Evolutionary conservation across 176 grass and related monocot genomes (phyloP), one percentile per base, ranked within the genome.

Genomic region (Aechmea fasciata): DNA sequence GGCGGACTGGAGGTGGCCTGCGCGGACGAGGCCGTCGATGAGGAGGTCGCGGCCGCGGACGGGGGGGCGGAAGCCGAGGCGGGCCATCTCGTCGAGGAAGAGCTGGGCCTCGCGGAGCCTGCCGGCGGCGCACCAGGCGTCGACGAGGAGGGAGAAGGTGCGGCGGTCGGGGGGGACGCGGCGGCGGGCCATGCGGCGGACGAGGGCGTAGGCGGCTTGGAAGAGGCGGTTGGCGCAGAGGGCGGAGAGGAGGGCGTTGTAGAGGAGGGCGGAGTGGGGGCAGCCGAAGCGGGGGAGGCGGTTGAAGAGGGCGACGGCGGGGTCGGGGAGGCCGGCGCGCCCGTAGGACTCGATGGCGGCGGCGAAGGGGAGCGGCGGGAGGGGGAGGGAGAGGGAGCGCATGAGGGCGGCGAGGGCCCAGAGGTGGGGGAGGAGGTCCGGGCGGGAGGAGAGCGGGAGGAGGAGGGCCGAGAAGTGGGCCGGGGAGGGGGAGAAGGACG

Each of bases 21-120:
- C 94, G 25, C 87, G 74, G 61, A 97, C 84, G 8, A 97, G 89
- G 55, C 89, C 94, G 28, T 87, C 86, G 50, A 97, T 83, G 61
- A 97, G 89, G 65, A 92, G 71, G 48, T 97, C 94, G 14, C 86
- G 84, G 28, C 84, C 89, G 22, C 89, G 86, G 65, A 91, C 87
- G 4, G 86, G 86, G 17, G 94, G 94, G 20, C 79, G 85, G 79
- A 97, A 87, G 11, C 89, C 94, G 10, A 80, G 80, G 80, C 54
- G 59, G 10, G 82, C 78, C 93, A 97, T 97, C 79, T 92, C 93
- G 64, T 97, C 89, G 48, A 97, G 90, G 65, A 97, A 92, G 57
- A 83, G 81, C 81, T 97, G 89, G 49, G 89, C 89, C 74, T 92
- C 94, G 61, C 82, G 49, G 68, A 97, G 79, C 83, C 92, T 97